These are phyloP conservation scores for Rickenella mellea DNA, from an alignment of 768 basidiomycete genomes.

Conservation along the genomic window DNA sequence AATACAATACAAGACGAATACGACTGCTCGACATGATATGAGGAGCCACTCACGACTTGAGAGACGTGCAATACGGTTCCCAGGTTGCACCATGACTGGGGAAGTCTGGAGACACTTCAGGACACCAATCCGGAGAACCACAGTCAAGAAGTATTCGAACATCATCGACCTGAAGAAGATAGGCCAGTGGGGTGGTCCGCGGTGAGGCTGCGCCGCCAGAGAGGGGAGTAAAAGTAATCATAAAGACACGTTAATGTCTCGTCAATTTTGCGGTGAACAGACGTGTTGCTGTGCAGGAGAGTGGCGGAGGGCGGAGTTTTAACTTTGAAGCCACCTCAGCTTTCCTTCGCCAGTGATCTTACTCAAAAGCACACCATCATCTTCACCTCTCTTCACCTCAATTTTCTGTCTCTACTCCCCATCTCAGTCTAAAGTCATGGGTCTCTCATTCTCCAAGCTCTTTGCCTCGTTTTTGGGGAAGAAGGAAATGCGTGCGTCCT, in stretches of 20 bases:
- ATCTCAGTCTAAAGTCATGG: constrained; percentile 37
- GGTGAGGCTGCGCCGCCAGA: constrained; percentile 72
- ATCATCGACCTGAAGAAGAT: constrained; percentile 91
- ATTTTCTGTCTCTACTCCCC: background rate
- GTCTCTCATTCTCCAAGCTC: constrained; percentile 66
- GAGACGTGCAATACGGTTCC: constrained; percentile 55
- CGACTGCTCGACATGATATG: background rate
- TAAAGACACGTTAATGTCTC: no score
- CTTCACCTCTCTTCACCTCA: background rate
- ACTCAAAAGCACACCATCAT: constrained; percentile 1
- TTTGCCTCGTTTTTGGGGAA: constrained; percentile 89
- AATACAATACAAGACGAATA: constrained; percentile 6
- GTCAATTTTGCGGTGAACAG: no score
- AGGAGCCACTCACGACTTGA: constrained; percentile 51
- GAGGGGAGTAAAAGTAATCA: constrained; percentile 94
- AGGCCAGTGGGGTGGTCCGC: constrained; percentile 58
- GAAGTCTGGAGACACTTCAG: constrained; percentile 32
- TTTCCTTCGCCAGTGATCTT: background rate
- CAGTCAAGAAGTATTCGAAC: constrained; percentile 90
- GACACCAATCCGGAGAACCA: constrained; percentile 82
- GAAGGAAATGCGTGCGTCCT: constrained; percentile 94
- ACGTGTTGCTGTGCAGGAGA: no score
- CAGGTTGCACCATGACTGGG: constrained; percentile 20
- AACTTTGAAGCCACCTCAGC: constrained; percentile 1
- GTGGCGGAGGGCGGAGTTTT: background rate